Evolutionary conservation across 2,329 filamentous ascomycete species (phyloP).

Genomic region (Bipolaris zeicola): DNA sequence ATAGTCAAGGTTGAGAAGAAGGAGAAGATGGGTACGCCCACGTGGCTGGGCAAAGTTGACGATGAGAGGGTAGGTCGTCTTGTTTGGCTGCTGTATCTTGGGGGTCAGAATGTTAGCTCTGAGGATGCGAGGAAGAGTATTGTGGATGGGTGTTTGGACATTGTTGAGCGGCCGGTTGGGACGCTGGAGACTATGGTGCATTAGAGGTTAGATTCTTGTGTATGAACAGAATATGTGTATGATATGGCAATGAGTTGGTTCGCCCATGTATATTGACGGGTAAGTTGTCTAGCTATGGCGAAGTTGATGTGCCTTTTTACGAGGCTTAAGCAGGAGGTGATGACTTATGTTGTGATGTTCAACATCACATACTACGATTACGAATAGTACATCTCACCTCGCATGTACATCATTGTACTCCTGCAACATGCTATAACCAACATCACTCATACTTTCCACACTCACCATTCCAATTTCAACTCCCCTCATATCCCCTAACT

Average conservation of each 20-base stretch:
- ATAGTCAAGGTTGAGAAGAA: constrained; percentile 37
- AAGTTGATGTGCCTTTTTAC: neutral
- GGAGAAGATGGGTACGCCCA: constrained; percentile 54
- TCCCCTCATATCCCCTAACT: no score
- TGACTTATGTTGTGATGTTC: no score
- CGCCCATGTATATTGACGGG: neutral
- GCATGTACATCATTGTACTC: no score
- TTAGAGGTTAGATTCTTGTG: neutral
- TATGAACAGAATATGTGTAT: neutral
- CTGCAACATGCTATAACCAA: no score
- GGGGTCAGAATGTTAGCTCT: constrained; percentile 83
- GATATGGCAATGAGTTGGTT: neutral
- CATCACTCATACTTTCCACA: no score
- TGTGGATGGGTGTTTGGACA: constrained; percentile 83
- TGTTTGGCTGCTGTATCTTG: constrained; percentile 89
- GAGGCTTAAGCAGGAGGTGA: neutral
- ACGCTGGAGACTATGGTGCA: constrained; percentile 80
- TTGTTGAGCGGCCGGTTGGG: constrained; percentile 86
- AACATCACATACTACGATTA: no score
- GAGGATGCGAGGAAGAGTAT: constrained; percentile 81
- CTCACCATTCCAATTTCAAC: no score
- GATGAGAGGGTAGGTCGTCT: constrained; percentile 83
- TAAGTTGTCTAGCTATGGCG: neutral
- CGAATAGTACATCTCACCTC: no score
- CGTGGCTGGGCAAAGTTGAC: constrained; percentile 69